Conservation (phyloP, 108 stramenopile genomes). For the Nitzschia sp. region DNA sequence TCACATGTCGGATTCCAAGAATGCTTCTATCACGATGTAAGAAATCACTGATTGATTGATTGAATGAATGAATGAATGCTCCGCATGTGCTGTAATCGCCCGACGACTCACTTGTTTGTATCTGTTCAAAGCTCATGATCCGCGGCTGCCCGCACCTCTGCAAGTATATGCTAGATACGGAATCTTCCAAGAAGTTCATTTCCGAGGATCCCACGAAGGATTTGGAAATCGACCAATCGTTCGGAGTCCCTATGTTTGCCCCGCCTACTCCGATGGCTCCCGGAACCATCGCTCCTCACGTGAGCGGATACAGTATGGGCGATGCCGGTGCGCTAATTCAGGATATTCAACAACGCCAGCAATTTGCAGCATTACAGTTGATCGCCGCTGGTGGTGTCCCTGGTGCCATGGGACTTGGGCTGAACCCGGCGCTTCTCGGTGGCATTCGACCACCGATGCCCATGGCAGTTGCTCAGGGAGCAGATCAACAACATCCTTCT, state of each 20-base stretch:
- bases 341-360: constrained; percentile 11
- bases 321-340: constrained; percentile 4
- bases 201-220: constrained; percentile 7
- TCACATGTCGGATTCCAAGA: constrained; percentile 21
- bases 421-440: neutral
- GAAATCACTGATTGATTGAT: neutral
- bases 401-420: neutral
- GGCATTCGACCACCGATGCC: neutral
- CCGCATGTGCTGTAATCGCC: too few species aligned
- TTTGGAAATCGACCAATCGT: constrained; percentile 4
- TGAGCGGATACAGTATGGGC: neutral
- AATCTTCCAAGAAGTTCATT: neutral
- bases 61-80: too few species aligned
- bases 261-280: neutral
- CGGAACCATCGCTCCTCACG: neutral
- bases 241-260: neutral
- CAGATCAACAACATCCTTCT: neutral
- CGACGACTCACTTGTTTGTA: neutral
- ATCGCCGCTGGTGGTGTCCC: neutral
- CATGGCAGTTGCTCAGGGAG: neutral
- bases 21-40: constrained; percentile 29
- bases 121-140: constrained; percentile 18
- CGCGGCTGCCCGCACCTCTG: constrained; percentile 18
- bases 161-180: constrained; percentile 7
- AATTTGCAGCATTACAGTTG: constrained; percentile 11